These are phyloP conservation scores for Polytolypa hystricis DNA, from an alignment of 2,329 filamentous ascomycete species.

Conservation along the genomic window DNA sequence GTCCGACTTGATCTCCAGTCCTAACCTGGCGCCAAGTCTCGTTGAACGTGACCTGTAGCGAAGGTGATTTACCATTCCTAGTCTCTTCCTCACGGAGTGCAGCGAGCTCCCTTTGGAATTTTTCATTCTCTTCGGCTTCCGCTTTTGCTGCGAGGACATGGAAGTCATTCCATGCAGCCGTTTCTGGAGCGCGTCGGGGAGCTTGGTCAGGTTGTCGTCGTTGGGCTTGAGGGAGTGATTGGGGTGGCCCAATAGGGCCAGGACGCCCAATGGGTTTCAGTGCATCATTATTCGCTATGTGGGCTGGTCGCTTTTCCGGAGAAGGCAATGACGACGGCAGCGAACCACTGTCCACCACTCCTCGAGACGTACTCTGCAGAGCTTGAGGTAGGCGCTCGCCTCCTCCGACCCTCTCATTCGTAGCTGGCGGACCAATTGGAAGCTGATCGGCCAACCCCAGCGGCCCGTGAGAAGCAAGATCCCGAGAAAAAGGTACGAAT, in stretches of 20 bases:
- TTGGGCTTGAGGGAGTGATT: constrained; percentile 19
- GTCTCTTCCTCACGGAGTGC: constrained; percentile 28
- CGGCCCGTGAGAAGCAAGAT: constrained; percentile 30
- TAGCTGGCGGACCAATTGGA: constrained; percentile 21
- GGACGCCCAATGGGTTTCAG: constrained; percentile 32
- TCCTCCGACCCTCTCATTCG: constrained; percentile 13
- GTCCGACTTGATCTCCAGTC: constrained; percentile 28
- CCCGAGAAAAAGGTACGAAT: constrained; percentile 39
- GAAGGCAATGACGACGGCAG: constrained; percentile 27
- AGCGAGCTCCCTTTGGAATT: constrained; percentile 29
- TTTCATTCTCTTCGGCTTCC: constrained; percentile 32
- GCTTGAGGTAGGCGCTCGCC: constrained; percentile 15
- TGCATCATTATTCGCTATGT: constrained; percentile 26
- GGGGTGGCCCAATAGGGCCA: constrained; percentile 37
- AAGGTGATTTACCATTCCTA: constrained; percentile 20
- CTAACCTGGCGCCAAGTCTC: constrained; percentile 39
- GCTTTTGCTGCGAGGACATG: constrained; percentile 27
- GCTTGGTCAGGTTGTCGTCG: constrained; percentile 22
- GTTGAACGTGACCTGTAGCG: constrained; percentile 28
- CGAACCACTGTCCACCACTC: constrained; percentile 22
- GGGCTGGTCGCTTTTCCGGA: constrained; percentile 27
- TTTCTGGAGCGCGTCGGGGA: constrained; percentile 17
- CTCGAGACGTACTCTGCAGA: constrained; percentile 21
- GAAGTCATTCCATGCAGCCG: constrained; percentile 36
- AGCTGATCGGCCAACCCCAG: constrained; percentile 30